Conservation (phyloP, 371 early-diverging fungal genomes). For the Rhizopus arrhizus region DNA sequence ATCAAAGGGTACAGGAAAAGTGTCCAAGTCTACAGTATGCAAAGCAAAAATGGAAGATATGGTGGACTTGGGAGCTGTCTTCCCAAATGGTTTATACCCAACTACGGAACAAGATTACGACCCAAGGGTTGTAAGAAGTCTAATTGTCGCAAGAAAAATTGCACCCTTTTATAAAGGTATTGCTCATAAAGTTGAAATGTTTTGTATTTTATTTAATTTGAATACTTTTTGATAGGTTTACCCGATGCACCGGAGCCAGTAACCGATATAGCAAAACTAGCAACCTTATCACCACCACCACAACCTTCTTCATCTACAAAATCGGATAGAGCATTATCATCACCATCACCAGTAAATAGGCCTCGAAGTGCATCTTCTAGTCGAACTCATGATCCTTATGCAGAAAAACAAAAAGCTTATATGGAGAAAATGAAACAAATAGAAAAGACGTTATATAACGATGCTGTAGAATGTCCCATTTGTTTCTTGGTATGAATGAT, state of each 20-base stretch:
- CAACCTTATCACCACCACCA: conserved; percentile 21
- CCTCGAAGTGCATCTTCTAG: conserved; percentile 43
- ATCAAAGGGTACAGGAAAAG: conserved; percentile 21
- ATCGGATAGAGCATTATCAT: conserved; percentile 1
- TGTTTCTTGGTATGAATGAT: conserved; percentile 77
- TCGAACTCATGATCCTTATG: conserved; percentile 22
- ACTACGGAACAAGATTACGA: conserved; percentile 79
- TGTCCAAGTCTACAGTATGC: conserved; percentile 1
- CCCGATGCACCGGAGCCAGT: conserved; percentile 46
- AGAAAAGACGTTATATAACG: conserved; percentile 57
- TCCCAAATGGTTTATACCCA: conserved; percentile 78
- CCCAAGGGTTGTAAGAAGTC: conserved; percentile 66
- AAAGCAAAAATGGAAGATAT: conserved; percentile 55
- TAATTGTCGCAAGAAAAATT: conserved; percentile 75
- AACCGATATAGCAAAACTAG: conserved; percentile 18
- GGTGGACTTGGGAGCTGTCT: conserved; percentile 72
- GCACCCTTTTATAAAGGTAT: conserved; percentile 90
- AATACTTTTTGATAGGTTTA: conserved; percentile 22
- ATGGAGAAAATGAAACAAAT: conserved; percentile 39
- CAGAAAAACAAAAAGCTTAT: conserved; percentile 35
- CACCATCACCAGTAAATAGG: conserved; percentile 12
- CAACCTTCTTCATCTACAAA: conserved; percentile 22
- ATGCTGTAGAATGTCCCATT: conserved; percentile 89
- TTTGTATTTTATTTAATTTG: neutral
- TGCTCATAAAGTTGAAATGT: neutral